These are phyloP conservation scores for Apiospora rasikravindrae DNA, from an alignment of 2,329 filamentous ascomycete species.

Conservation along the genomic window DNA sequence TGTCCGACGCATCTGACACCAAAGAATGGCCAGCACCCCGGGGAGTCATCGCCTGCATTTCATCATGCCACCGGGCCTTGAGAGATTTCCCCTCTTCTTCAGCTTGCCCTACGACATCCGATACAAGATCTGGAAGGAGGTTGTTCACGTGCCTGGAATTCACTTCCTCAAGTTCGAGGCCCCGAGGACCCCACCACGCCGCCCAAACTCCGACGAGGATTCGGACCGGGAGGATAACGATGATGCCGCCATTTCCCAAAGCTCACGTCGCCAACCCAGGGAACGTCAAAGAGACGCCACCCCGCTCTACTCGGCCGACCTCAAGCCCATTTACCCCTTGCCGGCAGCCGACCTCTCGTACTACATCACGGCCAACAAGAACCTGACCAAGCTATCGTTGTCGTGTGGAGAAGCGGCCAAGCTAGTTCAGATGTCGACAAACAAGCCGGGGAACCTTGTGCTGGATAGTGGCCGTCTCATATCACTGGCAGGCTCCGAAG, in stretches of 20 bases:
- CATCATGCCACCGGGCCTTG: slow-evolving; percentile 29
- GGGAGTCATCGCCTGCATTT: slow-evolving; percentile 26
- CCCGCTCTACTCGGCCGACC: slow-evolving; percentile 22
- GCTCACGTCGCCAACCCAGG: not conserved
- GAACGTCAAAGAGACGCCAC: not conserved
- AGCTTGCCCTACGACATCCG: slow-evolving; percentile 37
- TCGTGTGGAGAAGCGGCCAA: slow-evolving; percentile 32
- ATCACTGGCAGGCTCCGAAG: slow-evolving; percentile 31
- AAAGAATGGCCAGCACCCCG: slow-evolving; percentile 11
- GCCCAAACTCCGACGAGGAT: slow-evolving; percentile 16
- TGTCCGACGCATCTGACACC: not conserved
- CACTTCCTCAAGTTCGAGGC: slow-evolving; percentile 38
- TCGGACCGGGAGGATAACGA: slow-evolving; percentile 10
- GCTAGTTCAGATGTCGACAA: slow-evolving; percentile 28
- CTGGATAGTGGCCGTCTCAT: slow-evolving; percentile 33
- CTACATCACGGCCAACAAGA: slow-evolving; percentile 34
- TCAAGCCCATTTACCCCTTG: slow-evolving; percentile 32
- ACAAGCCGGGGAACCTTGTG: slow-evolving; percentile 31
- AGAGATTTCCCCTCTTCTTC: slow-evolving; percentile 33
- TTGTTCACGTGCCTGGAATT: slow-evolving; percentile 37
- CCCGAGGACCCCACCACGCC: slow-evolving; percentile 18
- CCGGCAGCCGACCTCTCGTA: slow-evolving; percentile 35
- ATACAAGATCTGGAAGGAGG: slow-evolving; percentile 34
- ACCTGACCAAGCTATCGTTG: slow-evolving; percentile 30
- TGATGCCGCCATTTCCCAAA: not conserved